Evolutionary conservation across 1,284 basidiomycete genomes (phyloP).

Genomic region (Anthracocystis walkeri): DNA sequence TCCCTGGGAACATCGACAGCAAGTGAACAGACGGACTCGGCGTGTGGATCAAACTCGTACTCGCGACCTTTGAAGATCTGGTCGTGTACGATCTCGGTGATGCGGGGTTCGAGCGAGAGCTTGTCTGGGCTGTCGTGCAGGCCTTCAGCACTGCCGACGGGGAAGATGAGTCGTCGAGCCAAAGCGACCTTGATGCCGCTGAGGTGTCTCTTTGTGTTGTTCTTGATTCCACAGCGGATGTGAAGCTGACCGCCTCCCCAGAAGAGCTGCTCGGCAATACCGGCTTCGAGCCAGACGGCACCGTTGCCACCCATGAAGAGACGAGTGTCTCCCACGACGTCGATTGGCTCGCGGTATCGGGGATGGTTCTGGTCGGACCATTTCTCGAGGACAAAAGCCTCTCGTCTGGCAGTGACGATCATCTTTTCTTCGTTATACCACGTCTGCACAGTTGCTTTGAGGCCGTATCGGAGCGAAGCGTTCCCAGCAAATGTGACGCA

Average conservation of each 20-base stretch:
- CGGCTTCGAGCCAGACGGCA: constrained; percentile 64
- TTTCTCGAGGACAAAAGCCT: constrained; percentile 62
- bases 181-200: constrained; percentile 59
- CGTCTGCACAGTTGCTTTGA: constrained; percentile 62
- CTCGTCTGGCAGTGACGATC: constrained; percentile 53
- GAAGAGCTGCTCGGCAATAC: constrained; percentile 55
- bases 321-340: constrained; percentile 60
- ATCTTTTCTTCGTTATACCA: constrained; percentile 62
- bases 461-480: constrained; percentile 56
- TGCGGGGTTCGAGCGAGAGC: constrained; percentile 55
- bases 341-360: constrained; percentile 51
- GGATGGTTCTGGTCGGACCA: constrained; percentile 55
- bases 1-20: constrained; percentile 60
- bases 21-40: constrained; percentile 55
- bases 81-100: constrained; percentile 61
- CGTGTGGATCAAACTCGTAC: constrained; percentile 60
- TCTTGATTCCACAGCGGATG: constrained; percentile 59
- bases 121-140: constrained; percentile 44
- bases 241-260: constrained; percentile 57
- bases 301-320: constrained; percentile 66
- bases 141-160: constrained; percentile 50
- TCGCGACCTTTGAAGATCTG: constrained; percentile 60
- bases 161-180: constrained; percentile 60
- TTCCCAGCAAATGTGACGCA: constrained; percentile 61
- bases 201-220: constrained; percentile 62